These are phyloP conservation scores for Uronychia setigera DNA, from an alignment of 73 alveolate species.

Conservation along the genomic window DNA sequence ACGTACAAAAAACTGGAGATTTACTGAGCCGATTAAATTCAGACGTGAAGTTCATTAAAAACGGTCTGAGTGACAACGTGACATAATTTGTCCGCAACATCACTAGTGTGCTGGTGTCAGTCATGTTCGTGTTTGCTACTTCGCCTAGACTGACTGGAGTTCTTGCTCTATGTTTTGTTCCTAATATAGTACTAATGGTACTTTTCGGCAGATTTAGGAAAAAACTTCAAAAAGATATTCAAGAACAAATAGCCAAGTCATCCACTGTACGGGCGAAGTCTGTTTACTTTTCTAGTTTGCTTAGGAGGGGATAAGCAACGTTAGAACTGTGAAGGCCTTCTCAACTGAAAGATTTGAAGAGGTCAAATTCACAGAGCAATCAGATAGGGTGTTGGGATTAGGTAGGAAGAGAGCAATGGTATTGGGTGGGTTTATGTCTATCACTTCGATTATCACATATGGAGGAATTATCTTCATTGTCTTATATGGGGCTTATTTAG, in stretches of 20 bases:
- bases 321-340: slow-evolving; percentile 64
- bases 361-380: slow-evolving; percentile 3
- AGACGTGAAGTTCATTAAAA: slow-evolving; percentile 44
- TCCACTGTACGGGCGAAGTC: not conserved
- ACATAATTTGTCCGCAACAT: slow-evolving; percentile 39
- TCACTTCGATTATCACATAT: slow-evolving; percentile 19
- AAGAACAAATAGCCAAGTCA: slow-evolving; percentile 37
- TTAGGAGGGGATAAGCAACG: slow-evolving; percentile 48
- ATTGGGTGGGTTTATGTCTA: slow-evolving; percentile 26
- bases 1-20: slow-evolving; percentile 58
- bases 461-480: slow-evolving; percentile 34
- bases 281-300: slow-evolving; percentile 31
- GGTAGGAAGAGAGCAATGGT: slow-evolving; percentile 32
- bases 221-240: slow-evolving; percentile 6
- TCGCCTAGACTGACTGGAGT: slow-evolving; percentile 48
- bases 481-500: slow-evolving; percentile 14
- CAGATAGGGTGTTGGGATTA: not conserved
- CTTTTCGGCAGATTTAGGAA: slow-evolving; percentile 20
- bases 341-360: slow-evolving; percentile 42
- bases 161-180: slow-evolving; percentile 28
- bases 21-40: slow-evolving; percentile 41
- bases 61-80: slow-evolving; percentile 43
- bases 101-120: slow-evolving; percentile 27
- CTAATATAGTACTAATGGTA: slow-evolving; percentile 27
- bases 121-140: slow-evolving; percentile 29